Base-by-base conservation (phyloP, 2,329 filamentous ascomycete species). In the Penicillium hesseltinei region DNA sequence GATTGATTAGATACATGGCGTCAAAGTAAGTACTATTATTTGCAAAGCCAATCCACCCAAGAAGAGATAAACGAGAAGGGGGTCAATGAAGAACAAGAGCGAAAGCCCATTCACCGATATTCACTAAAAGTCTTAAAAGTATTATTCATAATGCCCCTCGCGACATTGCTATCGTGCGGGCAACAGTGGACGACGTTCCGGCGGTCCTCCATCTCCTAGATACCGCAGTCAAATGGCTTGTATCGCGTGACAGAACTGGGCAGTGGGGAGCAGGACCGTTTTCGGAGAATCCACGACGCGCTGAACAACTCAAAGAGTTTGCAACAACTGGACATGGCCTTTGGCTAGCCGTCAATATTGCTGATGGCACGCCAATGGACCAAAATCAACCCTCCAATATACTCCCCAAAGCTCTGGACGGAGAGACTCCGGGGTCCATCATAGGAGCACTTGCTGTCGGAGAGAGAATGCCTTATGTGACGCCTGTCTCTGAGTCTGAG, bases 131-230 rank as follows among this genome's bases (percentile, higher is more conserved):
- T 21, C 17, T 48, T 44, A 15, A 15, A 33, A 33, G 31, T 5
- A 33, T 5, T 5, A 6, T 33, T 13, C 13, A 15, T 13, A 33
- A 6, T 33, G 31, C 5, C 5, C 11, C 31, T 13, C 11, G 13
- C 11, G 5, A 33, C 2, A 13, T 33, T 15, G 5, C 9, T 33
- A 33, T 33, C 31, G 49, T 59, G 5, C 42, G 54, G 3, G 58
- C 27, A 50, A 58, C 56, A 52, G 55, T 52, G 25, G 56, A 60
- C 42, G 46, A n/a, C 29, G 31, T 35, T 19, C 59, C 50, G 5
- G 58, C 51, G 29, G 59, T 62, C 54, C 54, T 60, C 50, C 19
- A 55, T 29, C 39, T 62, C 36, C 54, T 60, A 40, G 59, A 62
- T 11, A 52, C 40, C 50, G 46, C 59, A 47, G 54, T 60, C 39